Evolutionary conservation across 148 eudicot genomes (phyloP), one percentile per base, ranked within the genome.

Genomic region (Chenopodium quinoa): DNA sequence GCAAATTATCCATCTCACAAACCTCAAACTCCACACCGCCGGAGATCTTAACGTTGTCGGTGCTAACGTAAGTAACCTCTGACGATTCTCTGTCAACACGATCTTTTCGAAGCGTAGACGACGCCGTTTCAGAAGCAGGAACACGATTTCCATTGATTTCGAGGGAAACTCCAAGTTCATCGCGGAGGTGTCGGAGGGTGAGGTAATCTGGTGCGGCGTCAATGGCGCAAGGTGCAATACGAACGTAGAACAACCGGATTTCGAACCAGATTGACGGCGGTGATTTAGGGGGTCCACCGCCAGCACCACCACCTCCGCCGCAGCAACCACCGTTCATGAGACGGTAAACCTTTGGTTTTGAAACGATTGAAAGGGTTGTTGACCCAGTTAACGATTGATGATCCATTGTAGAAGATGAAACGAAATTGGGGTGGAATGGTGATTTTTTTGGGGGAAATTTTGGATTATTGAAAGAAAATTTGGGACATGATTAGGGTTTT

Each of bases 21-120:
- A 93, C 94, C 92, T 93, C 99, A 71, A 95, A 95, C 16, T 95
- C 97, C 7, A 89, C 81, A 4, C 89, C 87, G 0, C 97, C 93
- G 7, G 90, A 73, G 25, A 94, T 60, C 82, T 85, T 88, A 16
- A 94, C 88, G 78, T 78, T 90, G 75, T 94, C 98, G 0, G 98
- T 94, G 79, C 91, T 88, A 16, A 94, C 97, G 47, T 90, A 94
- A 2, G 97, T 92, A 7, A 91, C 96, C 82, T 94, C 98, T 54
- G 92, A 84, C 9, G 90, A 85, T 14, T 86, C 90, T 65, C 81
- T 86, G 52, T 92, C 90, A 9, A 94, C 81, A 1, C 98, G 92
- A 66, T 91, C 98, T 8, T 94, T 85, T 1, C 98, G 91, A 34
- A 94, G 90, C 1, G 75, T 54, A 1, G 90, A 77, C 32, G 85